A percentile compares a stretch with the other conserved stretches of the same genome.
These are phyloP conservation scores for Claviceps pusilla DNA, from an alignment of 2,329 filamentous ascomycete genomes.

Conservation along the genomic window DNA sequence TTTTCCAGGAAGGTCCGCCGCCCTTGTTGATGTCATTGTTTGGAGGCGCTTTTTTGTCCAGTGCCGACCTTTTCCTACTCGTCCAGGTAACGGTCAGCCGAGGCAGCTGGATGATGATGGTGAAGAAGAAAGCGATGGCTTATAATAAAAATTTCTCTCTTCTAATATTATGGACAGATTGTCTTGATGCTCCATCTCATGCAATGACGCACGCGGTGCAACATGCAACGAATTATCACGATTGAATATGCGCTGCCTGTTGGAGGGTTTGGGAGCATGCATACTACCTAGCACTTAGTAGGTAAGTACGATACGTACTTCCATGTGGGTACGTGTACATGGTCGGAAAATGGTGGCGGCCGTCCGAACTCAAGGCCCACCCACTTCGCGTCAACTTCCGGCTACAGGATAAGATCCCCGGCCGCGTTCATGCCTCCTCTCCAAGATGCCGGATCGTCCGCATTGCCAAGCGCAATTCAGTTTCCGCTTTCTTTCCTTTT, in stretches of 20 bases:
- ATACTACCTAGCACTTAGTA: too few relatives aligned
- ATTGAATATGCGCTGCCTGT: background rate
- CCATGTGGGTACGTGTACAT: background rate
- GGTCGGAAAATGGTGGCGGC: background rate
- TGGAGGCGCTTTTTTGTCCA: background rate
- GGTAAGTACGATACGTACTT: too few relatives aligned
- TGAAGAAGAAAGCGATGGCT: background rate
- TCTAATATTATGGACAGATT: too few relatives aligned
- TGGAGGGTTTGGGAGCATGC: background rate
- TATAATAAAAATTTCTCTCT: too few relatives aligned
- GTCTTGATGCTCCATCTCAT: background rate
- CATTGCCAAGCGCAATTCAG: conserved; percentile 2
- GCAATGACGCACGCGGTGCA: background rate
- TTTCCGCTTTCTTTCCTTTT: background rate
- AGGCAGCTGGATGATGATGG: background rate
- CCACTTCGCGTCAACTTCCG: conserved; percentile 1
- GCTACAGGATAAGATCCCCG: background rate
- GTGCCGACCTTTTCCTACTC: background rate
- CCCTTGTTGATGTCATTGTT: conserved; percentile 2
- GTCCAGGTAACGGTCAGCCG: background rate
- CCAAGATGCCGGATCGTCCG: conserved; percentile 4
- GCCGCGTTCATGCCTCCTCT: conserved; percentile 1
- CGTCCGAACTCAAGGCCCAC: background rate
- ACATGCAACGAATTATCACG: background rate
- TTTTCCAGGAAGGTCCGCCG: background rate